A percentile compares a stretch with the other conserved stretches of the same genome.
Conservation (phyloP, 1,284 basidiomycete genomes). For the Jaminaea rosea region DNA sequence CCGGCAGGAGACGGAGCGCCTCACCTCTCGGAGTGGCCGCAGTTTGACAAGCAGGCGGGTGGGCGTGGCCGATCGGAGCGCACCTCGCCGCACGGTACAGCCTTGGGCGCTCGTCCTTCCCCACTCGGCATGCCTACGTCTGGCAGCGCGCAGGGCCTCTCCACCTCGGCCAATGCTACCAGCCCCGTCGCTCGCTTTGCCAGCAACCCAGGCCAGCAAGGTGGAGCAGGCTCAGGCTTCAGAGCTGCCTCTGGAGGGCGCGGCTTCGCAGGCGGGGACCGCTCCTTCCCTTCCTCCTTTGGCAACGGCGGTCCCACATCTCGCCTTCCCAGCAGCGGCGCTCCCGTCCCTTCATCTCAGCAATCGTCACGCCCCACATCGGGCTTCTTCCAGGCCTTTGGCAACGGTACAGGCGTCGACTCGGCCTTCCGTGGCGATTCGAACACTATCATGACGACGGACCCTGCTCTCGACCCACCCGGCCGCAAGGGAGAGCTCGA, state of each 20-base stretch:
- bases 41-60: slow-evolving; percentile 53
- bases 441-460: neutral
- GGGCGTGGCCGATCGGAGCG: slow-evolving; percentile 11
- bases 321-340: no score
- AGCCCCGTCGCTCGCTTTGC: no score
- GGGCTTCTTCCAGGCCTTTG: slow-evolving; percentile 36
- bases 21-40: slow-evolving; percentile 86
- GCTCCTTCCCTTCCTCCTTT: no score
- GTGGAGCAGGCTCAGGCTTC: no score
- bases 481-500: slow-evolving; percentile 68
- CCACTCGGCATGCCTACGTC: slow-evolving; percentile 2
- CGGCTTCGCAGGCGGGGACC: no score
- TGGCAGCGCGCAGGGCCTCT: no score
- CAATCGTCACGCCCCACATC: slow-evolving; percentile 27
- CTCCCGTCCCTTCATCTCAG: no score
- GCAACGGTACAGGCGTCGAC: slow-evolving; percentile 1
- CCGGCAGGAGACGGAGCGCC: slow-evolving; percentile 51
- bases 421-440: slow-evolving; percentile 3
- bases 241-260: no score
- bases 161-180: no score
- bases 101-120: no score
- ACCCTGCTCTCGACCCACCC: slow-evolving; percentile 10
- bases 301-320: no score
- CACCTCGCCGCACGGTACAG: slow-evolving; percentile 9
- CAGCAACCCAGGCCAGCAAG: no score